phyloP scores from a whole-genome alignment of 345 rosid genomes.

The Sonneratia alba region DNA sequence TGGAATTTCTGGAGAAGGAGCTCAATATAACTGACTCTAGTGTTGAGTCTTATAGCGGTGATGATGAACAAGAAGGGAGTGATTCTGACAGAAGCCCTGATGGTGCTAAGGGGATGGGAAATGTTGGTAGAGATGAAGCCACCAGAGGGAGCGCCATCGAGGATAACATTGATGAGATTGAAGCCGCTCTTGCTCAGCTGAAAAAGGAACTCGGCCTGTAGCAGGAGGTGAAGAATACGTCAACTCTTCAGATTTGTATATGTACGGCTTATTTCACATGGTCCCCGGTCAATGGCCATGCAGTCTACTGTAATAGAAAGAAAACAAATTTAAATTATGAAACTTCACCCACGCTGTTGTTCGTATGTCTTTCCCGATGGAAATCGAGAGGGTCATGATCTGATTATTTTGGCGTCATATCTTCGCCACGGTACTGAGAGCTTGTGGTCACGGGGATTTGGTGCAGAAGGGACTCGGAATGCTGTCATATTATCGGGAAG shows the following conservation, averaged over 20 bases:
- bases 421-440: no score
- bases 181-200: conserved; percentile 76
- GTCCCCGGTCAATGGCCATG: no score
- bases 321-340: no score
- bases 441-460: no score
- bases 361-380: no score
- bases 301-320: no score
- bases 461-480: no score
- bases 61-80: conserved; percentile 13
- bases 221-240: conserved; percentile 1
- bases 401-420: no score
- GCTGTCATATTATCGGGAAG: no score
- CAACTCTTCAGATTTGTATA: neutral
- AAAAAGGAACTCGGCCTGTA: conserved; percentile 84
- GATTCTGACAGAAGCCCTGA: conserved; percentile 19
- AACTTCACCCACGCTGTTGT: no score
- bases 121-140: conserved; percentile 15
- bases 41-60: conserved; percentile 13
- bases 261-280: neutral
- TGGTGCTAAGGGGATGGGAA: conserved; percentile 3
- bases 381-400: no score
- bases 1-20: conserved; percentile 85
- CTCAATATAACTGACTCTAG: conserved; percentile 57
- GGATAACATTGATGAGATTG: conserved; percentile 74
- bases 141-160: conserved; percentile 44